These are phyloP conservation scores for Neurospora crassa DNA, from an alignment of 2,329 filamentous ascomycete species.

Conservation along the genomic window DNA sequence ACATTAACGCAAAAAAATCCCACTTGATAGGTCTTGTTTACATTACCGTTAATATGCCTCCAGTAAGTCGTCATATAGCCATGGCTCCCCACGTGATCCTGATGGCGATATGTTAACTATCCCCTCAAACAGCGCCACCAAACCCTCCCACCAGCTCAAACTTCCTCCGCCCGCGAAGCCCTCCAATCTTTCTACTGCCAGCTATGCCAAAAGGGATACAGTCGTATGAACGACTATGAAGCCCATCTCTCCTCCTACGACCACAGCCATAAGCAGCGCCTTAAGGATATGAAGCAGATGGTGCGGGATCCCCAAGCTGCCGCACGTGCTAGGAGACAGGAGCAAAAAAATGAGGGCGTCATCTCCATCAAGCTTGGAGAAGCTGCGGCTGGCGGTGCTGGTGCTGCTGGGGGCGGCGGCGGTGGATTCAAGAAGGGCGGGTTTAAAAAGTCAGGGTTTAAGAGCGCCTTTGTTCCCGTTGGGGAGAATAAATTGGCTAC, in stretches of 20 bases:
- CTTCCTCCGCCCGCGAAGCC: conserved; percentile 61
- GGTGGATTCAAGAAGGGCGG: conserved; percentile 57
- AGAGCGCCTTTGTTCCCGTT: conserved; percentile 59
- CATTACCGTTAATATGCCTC: conserved; percentile 36
- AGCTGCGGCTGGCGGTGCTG: conserved; percentile 20
- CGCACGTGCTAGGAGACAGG: conserved; percentile 56
- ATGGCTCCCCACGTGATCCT: not conserved
- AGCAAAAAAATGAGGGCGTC: conserved; percentile 60
- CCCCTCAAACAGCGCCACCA: conserved; percentile 37
- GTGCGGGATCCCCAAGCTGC: conserved; percentile 60
- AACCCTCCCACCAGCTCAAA: conserved; percentile 49
- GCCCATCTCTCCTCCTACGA: conserved; percentile 91
- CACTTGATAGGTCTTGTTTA: not conserved
- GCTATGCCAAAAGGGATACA: conserved; percentile 89
- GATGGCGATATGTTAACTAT: not conserved
- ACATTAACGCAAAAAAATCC: not conserved
- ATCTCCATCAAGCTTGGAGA: conserved; percentile 55
- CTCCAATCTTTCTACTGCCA: conserved; percentile 75
- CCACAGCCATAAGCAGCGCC: conserved; percentile 85
- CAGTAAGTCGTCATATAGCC: conserved; percentile 34
- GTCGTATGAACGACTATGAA: conserved; percentile 92
- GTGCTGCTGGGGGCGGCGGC: conserved; percentile 17
- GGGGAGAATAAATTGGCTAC: conserved; percentile 27
- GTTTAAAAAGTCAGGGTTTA: conserved; percentile 78
- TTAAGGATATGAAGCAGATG: conserved; percentile 82